Percentiles rank a stretch among this genome's conserved stretches.
These are phyloP conservation scores for Leccinum uliginosum DNA, from an alignment of 768 basidiomycete genomes.

Conservation along the genomic window DNA sequence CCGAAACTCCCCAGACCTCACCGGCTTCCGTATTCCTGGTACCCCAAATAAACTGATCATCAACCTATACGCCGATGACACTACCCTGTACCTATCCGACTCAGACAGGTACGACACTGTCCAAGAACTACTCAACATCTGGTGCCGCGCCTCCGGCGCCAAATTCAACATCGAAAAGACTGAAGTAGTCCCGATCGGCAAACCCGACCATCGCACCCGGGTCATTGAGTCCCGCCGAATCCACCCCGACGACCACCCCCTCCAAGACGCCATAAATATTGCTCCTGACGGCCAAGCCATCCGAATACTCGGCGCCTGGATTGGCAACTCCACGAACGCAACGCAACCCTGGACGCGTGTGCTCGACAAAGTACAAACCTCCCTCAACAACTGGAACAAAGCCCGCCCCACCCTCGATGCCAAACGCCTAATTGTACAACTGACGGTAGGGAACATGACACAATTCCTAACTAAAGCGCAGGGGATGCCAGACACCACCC, in stretches of 20 bases:
- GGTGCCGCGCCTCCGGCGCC: neutral
- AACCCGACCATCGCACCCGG: neutral
- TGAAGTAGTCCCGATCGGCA: neutral
- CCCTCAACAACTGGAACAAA: neutral
- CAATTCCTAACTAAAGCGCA: slow-evolving; percentile 32
- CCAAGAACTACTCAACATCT: neutral
- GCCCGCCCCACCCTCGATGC: slow-evolving; percentile 16
- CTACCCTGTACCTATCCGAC: slow-evolving; percentile 12
- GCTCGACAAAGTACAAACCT: neutral
- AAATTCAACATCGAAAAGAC: neutral
- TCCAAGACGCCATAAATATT: neutral
- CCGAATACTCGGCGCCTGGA: slow-evolving; percentile 10
- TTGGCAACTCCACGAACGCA: neutral
- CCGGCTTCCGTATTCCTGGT: slow-evolving; percentile 13
- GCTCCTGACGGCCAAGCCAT: slow-evolving; percentile 13
- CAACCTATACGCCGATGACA: slow-evolving; percentile 28
- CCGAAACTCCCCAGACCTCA: neutral
- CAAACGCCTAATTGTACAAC: slow-evolving; percentile 14
- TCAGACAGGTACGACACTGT: slow-evolving; percentile 10
- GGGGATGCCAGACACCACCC: slow-evolving; percentile 24
- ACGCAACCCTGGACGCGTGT: neutral
- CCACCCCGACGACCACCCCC: neutral
- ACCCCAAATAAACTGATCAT: slow-evolving; percentile 1
- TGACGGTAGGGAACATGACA: slow-evolving; percentile 12
- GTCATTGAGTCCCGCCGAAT: neutral